Base-by-base conservation (phyloP, 2,329 filamentous ascomycete species). In the Ophiostoma pallidulum region DNA sequence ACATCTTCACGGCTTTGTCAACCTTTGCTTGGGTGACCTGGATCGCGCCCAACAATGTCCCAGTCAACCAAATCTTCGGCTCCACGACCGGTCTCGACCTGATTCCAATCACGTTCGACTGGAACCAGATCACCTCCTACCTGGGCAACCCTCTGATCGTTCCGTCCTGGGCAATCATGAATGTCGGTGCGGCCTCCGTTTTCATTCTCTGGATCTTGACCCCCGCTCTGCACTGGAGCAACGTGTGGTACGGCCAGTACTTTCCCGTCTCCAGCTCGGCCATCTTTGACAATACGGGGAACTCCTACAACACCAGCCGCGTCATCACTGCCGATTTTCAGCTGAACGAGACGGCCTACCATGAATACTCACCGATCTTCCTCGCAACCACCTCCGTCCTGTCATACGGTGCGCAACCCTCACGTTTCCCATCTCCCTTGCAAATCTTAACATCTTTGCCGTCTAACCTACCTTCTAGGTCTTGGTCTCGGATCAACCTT, bases 21-120 rank as follows among this genome's bases (percentile, higher is more conserved):
- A 92, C 91, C 64, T 94, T 94, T 71, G 94, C 82, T 61, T 83
- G 91, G 53, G 71, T 94, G 50, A 94, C 88, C 13, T 94, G 86
- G 87, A 86, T 90, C 62, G 85, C 85, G 3, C 88, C 88, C 0
- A 81, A 88, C 54, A 94, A 84, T 56, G 84, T 92, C n/a, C 80
- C 94, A 3, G 70, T 94, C 38, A 84, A 88, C 26, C 94, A 94
- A 62, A 69, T 94, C 54, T 94, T 94, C 59, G 88, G 88, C 14
- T 84, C 91, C 14, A 77, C 80, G n/a, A 91, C 87, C 2, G 88
- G 88, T 3, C 73, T 94, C 13, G 87, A 87, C 1, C 67, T 94
- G 29, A 88, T 94, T 52, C 88, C 88, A 0, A 62, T 94, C 57
- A 94, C 88, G 0, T 94, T 94, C 59, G 88, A 94, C 66, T 94